Conservation (phyloP, 148 eudicot genomes). For the Persicaria maculosa region DNA sequence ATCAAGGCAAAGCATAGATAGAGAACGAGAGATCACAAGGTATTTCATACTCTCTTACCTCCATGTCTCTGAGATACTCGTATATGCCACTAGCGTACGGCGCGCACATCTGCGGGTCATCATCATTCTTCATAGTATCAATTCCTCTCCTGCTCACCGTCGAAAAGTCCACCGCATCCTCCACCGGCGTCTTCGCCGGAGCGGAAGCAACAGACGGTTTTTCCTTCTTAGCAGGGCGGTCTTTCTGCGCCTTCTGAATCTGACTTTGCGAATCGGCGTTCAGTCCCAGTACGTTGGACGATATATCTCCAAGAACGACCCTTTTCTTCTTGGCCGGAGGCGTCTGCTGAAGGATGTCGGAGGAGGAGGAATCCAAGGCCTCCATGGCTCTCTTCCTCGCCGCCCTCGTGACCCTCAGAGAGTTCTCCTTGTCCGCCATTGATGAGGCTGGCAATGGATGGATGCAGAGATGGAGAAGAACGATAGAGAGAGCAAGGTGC, state of each 20-base stretch:
- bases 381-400: slow-evolving; percentile 55
- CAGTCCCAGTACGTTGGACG: slow-evolving; percentile 20
- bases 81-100: slow-evolving; percentile 59
- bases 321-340: slow-evolving; percentile 36
- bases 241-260: slow-evolving; percentile 19
- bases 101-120: slow-evolving; percentile 74
- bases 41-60: slow-evolving; percentile 35
- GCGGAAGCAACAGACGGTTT: slow-evolving; percentile 10
- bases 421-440: slow-evolving; percentile 72
- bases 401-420: slow-evolving; percentile 48
- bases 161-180: slow-evolving; percentile 11
- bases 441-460: background rate
- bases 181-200: slow-evolving; percentile 18
- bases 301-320: slow-evolving; percentile 67
- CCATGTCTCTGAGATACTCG: slow-evolving; percentile 64
- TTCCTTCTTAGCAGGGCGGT: slow-evolving; percentile 18
- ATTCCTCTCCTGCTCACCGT: slow-evolving; percentile 11
- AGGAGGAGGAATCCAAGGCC: background rate
- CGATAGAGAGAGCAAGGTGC: background rate
- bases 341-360: background rate
- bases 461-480: background rate
- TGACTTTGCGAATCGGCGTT: slow-evolving; percentile 1
- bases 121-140: slow-evolving; percentile 31
- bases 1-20: background rate
- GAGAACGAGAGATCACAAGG: background rate